A percentile compares a stretch with the other conserved stretches of the same genome.
phyloP scores from a whole-genome alignment of 345 rosid species.

The Citrus unshiu region DNA sequence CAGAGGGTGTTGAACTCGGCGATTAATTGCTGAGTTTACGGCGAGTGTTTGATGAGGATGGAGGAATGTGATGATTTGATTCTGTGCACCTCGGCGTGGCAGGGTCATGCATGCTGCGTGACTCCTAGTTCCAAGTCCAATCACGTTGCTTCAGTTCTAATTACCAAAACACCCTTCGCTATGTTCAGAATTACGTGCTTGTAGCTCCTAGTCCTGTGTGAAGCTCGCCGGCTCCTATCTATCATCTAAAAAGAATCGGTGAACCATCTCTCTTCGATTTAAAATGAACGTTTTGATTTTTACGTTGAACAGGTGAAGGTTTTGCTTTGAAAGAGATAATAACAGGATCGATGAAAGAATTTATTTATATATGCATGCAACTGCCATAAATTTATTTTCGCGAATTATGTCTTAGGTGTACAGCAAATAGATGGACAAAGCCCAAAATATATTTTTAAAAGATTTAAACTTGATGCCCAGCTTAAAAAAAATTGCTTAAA shows the following conservation, averaged over 20 bases:
- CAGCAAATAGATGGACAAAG: neutral
- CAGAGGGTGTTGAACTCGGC: neutral
- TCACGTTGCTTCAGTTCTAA: no score
- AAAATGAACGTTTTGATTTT: neutral
- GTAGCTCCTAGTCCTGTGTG: no score
- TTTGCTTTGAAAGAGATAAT: neutral
- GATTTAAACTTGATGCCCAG: no score
- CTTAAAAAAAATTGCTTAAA: no score
- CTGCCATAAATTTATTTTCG: neutral
- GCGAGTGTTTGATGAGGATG: neutral
- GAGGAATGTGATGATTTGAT: constrained; percentile 2
- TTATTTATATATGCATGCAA: neutral
- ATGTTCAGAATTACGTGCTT: neutral
- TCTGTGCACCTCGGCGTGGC: constrained; percentile 1
- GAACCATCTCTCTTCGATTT: neutral
- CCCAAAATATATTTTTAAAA: no score
- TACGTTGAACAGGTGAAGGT: neutral
- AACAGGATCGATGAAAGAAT: neutral
- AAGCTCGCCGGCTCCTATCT: no score
- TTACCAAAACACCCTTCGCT: neutral
- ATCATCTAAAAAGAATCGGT: no score
- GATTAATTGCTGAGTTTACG: constrained; percentile 1
- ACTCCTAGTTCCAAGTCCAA: neutral
- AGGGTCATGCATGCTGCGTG: constrained; percentile 15
- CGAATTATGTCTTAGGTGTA: neutral